These are phyloP conservation scores for Fermentozyma sake DNA, from an alignment of 1,139 yeast genomes.

Conservation along the genomic window DNA sequence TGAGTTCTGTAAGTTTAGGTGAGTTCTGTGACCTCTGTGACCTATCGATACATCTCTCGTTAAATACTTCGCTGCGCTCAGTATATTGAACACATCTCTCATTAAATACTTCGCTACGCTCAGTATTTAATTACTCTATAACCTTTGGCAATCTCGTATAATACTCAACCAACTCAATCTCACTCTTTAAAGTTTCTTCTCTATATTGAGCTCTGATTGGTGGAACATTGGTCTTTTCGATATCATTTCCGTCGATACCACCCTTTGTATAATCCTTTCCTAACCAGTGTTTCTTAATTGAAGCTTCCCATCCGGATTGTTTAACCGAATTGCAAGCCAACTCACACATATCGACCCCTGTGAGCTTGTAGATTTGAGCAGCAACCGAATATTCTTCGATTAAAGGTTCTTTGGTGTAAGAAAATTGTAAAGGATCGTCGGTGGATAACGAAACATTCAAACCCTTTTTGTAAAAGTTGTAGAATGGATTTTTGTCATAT, in stretches of 20 bases:
- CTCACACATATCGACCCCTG: conserved; percentile 96
- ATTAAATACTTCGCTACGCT: too few relatives aligned
- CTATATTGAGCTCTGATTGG: conserved; percentile 79
- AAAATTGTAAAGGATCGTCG: conserved; percentile 72
- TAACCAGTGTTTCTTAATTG: conserved; percentile 86
- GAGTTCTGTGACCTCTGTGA: too few relatives aligned
- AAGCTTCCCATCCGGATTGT: conserved; percentile 90
- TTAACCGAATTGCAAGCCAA: conserved; percentile 78
- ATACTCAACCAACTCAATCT: conserved; percentile 63
- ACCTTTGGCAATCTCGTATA: conserved; percentile 48
- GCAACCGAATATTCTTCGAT: conserved; percentile 98
- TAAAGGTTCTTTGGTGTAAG: conserved; percentile 95
- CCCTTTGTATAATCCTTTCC: conserved; percentile 62
- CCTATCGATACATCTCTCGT: too few relatives aligned
- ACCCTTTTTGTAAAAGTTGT: conserved; percentile 85
- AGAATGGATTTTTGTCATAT: conserved; percentile 92
- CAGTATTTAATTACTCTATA: too few relatives aligned
- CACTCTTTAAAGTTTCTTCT: conserved; percentile 74
- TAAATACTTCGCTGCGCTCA: too few relatives aligned
- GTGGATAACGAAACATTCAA: conserved; percentile 88
- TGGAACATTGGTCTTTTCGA: conserved; percentile 94
- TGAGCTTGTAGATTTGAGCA: conserved; percentile 90
- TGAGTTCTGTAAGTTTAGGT: too few relatives aligned
- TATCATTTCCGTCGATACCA: conserved; percentile 77
- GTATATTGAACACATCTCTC: too few relatives aligned